Evolutionary conservation across 345 rosid genomes (phyloP).

Genomic region (Dimocarpus longan): DNA sequence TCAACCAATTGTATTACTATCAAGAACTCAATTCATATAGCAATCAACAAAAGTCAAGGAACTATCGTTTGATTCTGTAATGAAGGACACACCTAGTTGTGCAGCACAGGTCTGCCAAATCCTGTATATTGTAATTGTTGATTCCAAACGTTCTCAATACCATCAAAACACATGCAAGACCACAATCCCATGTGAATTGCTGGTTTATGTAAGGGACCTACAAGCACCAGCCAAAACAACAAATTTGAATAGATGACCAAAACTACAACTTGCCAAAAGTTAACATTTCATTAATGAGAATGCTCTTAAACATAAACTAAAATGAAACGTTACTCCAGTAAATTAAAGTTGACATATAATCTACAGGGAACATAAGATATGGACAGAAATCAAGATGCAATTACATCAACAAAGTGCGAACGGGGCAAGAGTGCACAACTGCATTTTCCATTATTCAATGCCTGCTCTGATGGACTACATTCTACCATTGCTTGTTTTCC

Average conservation of each 20-base stretch:
- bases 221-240: slow-evolving; percentile 16
- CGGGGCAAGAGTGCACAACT: slow-evolving; percentile 37
- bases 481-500: slow-evolving; percentile 27
- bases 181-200: slow-evolving; percentile 90
- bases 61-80: neutral
- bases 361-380: neutral
- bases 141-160: slow-evolving; percentile 75
- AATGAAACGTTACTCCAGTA: neutral
- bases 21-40: slow-evolving; percentile 1
- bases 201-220: slow-evolving; percentile 89
- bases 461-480: slow-evolving; percentile 31
- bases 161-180: slow-evolving; percentile 92
- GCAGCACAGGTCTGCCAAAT: slow-evolving; percentile 66
- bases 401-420: slow-evolving; percentile 54
- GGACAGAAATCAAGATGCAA: slow-evolving; percentile 10
- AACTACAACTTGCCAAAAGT: neutral
- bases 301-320: neutral
- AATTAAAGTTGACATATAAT: slow-evolving; percentile 4
- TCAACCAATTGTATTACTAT: neutral
- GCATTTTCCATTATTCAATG: slow-evolving; percentile 31
- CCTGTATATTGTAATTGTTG: slow-evolving; percentile 50
- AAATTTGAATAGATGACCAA: neutral
- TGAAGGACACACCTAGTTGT: slow-evolving; percentile 64
- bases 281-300: neutral
- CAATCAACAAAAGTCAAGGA: neutral